Evolutionary conservation across 352 stramenopile species (phyloP).

Genomic region (Aphanomyces astaci): DNA sequence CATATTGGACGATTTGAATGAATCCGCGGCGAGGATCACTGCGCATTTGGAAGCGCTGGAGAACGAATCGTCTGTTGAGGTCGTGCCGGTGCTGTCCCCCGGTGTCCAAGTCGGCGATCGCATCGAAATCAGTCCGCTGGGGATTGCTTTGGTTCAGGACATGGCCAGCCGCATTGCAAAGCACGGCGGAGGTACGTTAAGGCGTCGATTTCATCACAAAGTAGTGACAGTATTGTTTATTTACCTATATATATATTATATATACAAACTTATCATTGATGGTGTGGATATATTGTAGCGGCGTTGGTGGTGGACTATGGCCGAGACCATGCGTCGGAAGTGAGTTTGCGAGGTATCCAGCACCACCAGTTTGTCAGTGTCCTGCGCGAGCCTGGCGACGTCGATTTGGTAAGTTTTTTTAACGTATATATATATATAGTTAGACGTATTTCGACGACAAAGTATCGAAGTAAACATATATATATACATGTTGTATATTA

Average conservation of each 20-base stretch:
- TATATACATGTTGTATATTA: too few species aligned
- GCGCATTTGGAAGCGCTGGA: conserved; percentile 39
- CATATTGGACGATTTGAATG: conserved; percentile 14
- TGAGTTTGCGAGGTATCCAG: conserved; percentile 91
- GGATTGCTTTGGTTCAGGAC: conserved; percentile 87
- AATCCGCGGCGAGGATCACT: not conserved
- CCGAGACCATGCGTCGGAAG: conserved; percentile 78
- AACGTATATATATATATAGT: too few species aligned
- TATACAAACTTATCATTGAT: too few species aligned
- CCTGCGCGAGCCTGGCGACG: conserved; percentile 84
- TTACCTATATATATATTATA: too few species aligned
- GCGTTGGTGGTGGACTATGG: conserved; percentile 95
- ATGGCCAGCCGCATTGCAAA: conserved; percentile 83
- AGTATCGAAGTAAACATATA: too few species aligned
- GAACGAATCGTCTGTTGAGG: conserved; percentile 32
- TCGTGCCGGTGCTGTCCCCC: conserved; percentile 40
- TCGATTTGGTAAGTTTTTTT: conserved; percentile 81
- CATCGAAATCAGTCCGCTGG: conserved; percentile 91
- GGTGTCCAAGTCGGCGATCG: conserved; percentile 71
- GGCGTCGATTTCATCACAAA: not conserved
- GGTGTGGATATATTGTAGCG: conserved; percentile 21
- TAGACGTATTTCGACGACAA: too few species aligned
- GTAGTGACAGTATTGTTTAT: too few species aligned
- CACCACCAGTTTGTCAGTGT: conserved; percentile 92
- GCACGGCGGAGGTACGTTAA: conserved; percentile 51